phyloP scores from a whole-genome alignment of 768 basidiomycete species.

The Tricholoma sp. region DNA sequence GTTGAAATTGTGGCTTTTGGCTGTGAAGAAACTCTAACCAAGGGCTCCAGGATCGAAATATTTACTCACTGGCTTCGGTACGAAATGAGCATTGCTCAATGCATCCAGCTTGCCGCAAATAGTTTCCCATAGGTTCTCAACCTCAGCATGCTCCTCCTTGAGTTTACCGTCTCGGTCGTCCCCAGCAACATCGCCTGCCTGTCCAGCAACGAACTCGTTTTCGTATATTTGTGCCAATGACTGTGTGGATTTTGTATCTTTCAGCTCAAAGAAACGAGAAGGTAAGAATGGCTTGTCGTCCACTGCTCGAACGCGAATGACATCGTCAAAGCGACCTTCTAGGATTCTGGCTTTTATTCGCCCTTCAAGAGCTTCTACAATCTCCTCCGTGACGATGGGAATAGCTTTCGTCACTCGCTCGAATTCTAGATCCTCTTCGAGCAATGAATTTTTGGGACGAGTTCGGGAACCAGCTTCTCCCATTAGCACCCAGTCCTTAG shows the following conservation, averaged over 20 bases:
- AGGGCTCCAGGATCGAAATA: not conserved
- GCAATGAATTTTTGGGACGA: conserved; percentile 85
- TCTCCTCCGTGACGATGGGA: conserved; percentile 88
- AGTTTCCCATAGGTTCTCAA: conserved; percentile 77
- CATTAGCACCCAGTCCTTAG: conserved; percentile 90
- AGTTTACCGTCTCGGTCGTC: conserved; percentile 90
- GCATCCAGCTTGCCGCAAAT: conserved; percentile 90
- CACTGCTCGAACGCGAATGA: conserved; percentile 71
- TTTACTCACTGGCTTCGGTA: conserved; percentile 79
- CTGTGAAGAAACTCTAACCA: conserved; percentile 32
- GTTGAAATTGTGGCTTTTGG: conserved; percentile 87
- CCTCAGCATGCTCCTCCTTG: conserved; percentile 82
- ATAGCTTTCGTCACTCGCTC: conserved; percentile 84
- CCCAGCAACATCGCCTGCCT: conserved; percentile 43
- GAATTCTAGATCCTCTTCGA: conserved; percentile 94
- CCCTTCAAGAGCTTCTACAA: conserved; percentile 78
- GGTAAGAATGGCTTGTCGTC: conserved; percentile 90
- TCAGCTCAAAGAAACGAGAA: conserved; percentile 82
- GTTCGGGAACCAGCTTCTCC: conserved; percentile 83
- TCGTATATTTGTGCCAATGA: conserved; percentile 97
- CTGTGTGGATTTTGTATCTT: conserved; percentile 83
- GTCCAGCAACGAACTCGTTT: conserved; percentile 76
- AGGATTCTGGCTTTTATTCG: conserved; percentile 86
- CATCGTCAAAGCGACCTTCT: conserved; percentile 86
- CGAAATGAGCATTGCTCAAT: conserved; percentile 90